A percentile compares a stretch with the other conserved stretches of the same genome.
phyloP scores from a whole-genome alignment of 2,329 filamentous ascomycete species.

The Thielaviopsis populi region DNA sequence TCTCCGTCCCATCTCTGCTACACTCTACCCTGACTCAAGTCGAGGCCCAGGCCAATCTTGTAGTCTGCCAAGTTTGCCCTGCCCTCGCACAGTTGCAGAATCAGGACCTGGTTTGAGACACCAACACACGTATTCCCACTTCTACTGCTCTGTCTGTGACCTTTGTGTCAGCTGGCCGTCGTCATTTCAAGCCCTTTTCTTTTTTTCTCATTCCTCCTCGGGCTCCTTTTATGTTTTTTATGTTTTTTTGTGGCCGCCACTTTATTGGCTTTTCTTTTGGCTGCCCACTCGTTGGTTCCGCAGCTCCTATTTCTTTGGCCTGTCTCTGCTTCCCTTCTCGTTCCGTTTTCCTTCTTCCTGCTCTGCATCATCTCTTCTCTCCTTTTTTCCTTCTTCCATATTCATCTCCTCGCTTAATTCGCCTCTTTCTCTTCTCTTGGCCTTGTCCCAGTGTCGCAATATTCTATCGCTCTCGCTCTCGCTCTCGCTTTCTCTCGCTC shows the following conservation, averaged over 20 bases:
- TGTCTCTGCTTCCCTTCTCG: background rate
- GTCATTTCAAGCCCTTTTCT: background rate
- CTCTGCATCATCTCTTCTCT: background rate
- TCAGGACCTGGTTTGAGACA: background rate
- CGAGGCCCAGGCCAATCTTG: background rate
- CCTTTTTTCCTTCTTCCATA: constrained; percentile 5
- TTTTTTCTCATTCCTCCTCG: background rate
- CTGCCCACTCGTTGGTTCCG: background rate
- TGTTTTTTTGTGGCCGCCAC: background rate
- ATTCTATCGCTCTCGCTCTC: background rate
- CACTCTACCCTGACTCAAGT: background rate
- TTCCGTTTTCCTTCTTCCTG: background rate
- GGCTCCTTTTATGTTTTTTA: background rate
- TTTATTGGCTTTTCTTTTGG: background rate
- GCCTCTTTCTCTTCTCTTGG: background rate
- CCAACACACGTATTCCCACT: background rate
- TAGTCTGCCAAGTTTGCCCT: constrained; percentile 1
- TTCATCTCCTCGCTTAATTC: constrained; percentile 9
- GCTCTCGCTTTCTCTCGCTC: background rate
- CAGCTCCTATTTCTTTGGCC: background rate
- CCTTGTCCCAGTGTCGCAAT: background rate
- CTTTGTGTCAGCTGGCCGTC: background rate
- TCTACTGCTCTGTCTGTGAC: background rate
- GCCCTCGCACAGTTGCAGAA: background rate
- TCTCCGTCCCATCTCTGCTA: background rate